Conservation (phyloP, 2,329 filamentous ascomycete genomes). For the Fusarium lyarnte region DNA sequence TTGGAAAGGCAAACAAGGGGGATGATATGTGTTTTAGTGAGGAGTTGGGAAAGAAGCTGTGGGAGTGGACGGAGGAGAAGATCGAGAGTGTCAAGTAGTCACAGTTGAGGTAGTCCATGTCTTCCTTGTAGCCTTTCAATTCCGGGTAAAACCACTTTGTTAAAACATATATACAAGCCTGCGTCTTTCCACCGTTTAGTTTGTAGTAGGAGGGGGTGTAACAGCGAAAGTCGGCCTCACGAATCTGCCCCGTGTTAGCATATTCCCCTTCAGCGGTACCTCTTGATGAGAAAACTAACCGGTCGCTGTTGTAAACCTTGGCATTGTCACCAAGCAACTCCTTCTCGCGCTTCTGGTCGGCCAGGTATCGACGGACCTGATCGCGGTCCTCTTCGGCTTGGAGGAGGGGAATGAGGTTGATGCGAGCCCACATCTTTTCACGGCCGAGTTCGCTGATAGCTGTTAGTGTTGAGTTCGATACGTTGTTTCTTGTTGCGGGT, state of each 20-base stretch:
- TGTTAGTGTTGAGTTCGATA: background rate
- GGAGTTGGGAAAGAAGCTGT: slow-evolving; percentile 48
- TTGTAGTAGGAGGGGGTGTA: slow-evolving; percentile 72
- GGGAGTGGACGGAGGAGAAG: slow-evolving; percentile 50
- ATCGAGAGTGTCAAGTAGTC: slow-evolving; percentile 5
- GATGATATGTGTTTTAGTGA: slow-evolving; percentile 40
- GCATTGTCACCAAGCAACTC: slow-evolving; percentile 85
- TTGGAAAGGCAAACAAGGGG: slow-evolving; percentile 36
- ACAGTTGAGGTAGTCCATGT: background rate
- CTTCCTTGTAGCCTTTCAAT: slow-evolving; percentile 33
- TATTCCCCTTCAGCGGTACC: background rate
- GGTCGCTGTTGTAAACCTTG: slow-evolving; percentile 87
- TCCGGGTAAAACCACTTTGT: slow-evolving; percentile 23
- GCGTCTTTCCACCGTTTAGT: slow-evolving; percentile 43
- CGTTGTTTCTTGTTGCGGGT: accelerated
- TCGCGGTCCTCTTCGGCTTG: slow-evolving; percentile 98
- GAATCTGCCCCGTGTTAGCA: slow-evolving; percentile 63
- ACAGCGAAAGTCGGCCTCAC: slow-evolving; percentile 83
- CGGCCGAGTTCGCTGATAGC: slow-evolving; percentile 82
- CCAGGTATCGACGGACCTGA: slow-evolving; percentile 85
- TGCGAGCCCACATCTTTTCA: slow-evolving; percentile 98
- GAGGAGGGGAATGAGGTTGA: slow-evolving; percentile 91
- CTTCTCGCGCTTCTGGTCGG: slow-evolving; percentile 90
- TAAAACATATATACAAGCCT: slow-evolving; percentile 41
- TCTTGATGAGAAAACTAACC: slow-evolving; percentile 63